phyloP scores from a whole-genome alignment of 2,329 filamentous ascomycete species.

The Neofusicoccum ribis region DNA sequence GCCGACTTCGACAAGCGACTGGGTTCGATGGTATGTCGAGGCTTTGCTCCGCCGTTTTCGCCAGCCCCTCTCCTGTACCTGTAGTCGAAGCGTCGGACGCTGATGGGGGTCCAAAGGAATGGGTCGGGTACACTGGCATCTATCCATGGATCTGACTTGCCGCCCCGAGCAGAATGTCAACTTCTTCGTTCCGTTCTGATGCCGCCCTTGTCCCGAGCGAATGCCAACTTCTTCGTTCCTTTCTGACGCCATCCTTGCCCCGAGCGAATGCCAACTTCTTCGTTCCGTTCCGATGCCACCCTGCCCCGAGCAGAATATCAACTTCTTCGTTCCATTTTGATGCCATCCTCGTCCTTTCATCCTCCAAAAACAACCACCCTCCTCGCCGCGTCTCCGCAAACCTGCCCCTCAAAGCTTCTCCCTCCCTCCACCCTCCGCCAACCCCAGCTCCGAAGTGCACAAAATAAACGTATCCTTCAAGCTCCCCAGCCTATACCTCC shows the following conservation, averaged over 20 bases:
- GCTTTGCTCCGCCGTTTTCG: no score
- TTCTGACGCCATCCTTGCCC: no score
- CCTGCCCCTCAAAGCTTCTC: not conserved
- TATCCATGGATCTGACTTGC: conserved; percentile 10
- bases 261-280: no score
- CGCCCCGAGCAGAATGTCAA: not conserved
- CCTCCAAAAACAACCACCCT: not conserved
- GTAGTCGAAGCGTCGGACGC: not conserved
- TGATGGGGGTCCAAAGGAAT: not conserved
- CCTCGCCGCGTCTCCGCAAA: not conserved
- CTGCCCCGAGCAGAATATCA: no score
- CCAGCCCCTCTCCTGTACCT: not conserved
- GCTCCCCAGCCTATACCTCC: conserved; percentile 52
- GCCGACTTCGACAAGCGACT: conserved; percentile 4
- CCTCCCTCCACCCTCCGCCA: conserved; percentile 13
- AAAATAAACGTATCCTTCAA: conserved; percentile 56
- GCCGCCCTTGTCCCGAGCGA: no score
- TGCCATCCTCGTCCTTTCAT: not conserved
- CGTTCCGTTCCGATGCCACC: not conserved
- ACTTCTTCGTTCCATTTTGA: conserved; percentile 1
- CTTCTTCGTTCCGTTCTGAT: no score
- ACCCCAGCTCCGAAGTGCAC: conserved; percentile 54
- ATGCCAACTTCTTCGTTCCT: not conserved
- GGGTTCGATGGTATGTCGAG: not conserved
- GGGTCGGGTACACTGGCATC: conserved; percentile 14